Conservation (phyloP, 345 rosid genomes). For the Camelina neglecta region DNA sequence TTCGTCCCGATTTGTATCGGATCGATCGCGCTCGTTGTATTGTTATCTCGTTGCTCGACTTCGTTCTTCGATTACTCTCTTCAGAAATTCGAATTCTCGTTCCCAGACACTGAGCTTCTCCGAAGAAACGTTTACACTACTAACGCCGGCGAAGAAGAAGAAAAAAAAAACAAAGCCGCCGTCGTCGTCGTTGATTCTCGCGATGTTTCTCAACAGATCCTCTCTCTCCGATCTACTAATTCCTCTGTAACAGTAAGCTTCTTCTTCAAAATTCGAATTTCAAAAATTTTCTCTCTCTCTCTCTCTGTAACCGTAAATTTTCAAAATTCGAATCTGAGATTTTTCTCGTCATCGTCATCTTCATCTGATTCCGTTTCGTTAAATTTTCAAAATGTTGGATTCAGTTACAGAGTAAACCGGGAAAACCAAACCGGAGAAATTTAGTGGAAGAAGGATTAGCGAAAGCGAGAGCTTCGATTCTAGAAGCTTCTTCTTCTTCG, state of each 20-base stretch:
- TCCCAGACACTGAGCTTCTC: slow-evolving; percentile 38
- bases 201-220: slow-evolving; percentile 22
- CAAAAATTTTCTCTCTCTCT: not conserved
- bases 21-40: slow-evolving; percentile 38
- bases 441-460: slow-evolving; percentile 62
- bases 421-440: slow-evolving; percentile 44
- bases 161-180: too few relatives aligned
- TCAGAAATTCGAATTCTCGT: slow-evolving; percentile 35
- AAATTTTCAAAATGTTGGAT: not conserved
- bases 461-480: slow-evolving; percentile 69
- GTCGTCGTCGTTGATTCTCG: slow-evolving; percentile 36
- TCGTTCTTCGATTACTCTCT: slow-evolving; percentile 38
- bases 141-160: slow-evolving; percentile 44
- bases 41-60: slow-evolving; percentile 35
- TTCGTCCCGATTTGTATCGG: slow-evolving; percentile 31
- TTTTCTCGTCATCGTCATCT: not conserved
- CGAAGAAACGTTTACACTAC: slow-evolving; percentile 37
- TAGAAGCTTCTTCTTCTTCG: slow-evolving; percentile 45
- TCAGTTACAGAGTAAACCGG: slow-evolving; percentile 50
- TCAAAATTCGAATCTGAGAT: slow-evolving; percentile 9
- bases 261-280: not conserved
- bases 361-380: not conserved
- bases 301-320: slow-evolving; percentile 18
- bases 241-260: slow-evolving; percentile 19
- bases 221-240: slow-evolving; percentile 36